A percentile compares a stretch with the other conserved stretches of the same genome.
Evolutionary conservation across 2,329 filamentous ascomycete species (phyloP).

Genomic region (Alternaria brassicicola): DNA sequence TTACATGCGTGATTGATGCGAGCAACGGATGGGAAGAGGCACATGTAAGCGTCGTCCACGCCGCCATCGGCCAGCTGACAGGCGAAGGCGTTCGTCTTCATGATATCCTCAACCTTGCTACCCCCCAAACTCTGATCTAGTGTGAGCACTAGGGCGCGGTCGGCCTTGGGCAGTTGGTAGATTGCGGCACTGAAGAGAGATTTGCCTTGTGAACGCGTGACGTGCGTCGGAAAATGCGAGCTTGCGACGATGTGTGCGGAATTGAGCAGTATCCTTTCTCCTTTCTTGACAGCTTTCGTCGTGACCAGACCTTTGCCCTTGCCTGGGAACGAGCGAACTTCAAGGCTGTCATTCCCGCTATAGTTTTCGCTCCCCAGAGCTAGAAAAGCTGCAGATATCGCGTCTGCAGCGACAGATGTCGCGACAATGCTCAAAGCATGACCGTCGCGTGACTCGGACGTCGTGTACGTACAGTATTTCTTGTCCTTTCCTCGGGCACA

Average conservation of each 20-base stretch:
- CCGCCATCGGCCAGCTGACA: constrained; percentile 30
- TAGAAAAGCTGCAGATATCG: constrained; percentile 17
- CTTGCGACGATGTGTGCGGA: constrained; percentile 28
- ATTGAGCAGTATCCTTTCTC: constrained; percentile 28
- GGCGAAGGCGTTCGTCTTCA: constrained; percentile 35
- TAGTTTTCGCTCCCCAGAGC: not conserved
- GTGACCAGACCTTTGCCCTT: constrained; percentile 35
- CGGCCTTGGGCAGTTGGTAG: constrained; percentile 11
- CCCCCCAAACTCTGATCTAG: constrained; percentile 26
- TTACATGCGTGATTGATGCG: constrained; percentile 35
- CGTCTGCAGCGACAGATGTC: constrained; percentile 21
- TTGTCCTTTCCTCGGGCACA: constrained; percentile 18
- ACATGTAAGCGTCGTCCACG: constrained; percentile 30
- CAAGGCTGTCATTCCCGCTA: constrained; percentile 6
- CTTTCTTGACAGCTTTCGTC: constrained; percentile 18
- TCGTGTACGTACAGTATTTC: constrained; percentile 30
- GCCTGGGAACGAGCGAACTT: constrained; percentile 24
- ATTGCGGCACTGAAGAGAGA: constrained; percentile 21
- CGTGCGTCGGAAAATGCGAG: constrained; percentile 21
- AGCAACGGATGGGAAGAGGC: constrained; percentile 30
- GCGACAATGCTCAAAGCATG: constrained; percentile 30
- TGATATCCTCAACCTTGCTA: constrained; percentile 23
- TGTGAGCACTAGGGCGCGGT: constrained; percentile 13
- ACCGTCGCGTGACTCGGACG: constrained; percentile 13
- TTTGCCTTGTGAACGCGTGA: constrained; percentile 16